Conservation (phyloP, 352 stramenopile species). For the Globisporangium echinulatum region DNA sequence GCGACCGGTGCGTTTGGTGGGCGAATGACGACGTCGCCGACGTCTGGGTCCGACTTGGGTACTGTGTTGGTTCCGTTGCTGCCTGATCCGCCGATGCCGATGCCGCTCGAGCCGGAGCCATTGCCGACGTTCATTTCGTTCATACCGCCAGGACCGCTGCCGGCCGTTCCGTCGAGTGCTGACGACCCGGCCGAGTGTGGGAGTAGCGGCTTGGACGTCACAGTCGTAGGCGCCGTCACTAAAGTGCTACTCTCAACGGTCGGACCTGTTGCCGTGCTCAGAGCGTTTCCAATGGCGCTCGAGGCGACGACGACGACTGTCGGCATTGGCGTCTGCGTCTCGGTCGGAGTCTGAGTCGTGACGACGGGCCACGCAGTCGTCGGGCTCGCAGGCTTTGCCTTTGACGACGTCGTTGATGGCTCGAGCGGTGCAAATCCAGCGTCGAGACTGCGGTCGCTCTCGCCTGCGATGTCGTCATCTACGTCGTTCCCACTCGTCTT, state of each 20-base stretch:
- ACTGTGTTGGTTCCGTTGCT: background rate
- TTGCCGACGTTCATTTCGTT: background rate
- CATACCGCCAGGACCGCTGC: background rate
- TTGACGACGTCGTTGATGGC: background rate
- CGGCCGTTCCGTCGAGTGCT: background rate
- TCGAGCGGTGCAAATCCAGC: background rate
- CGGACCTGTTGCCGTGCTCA: background rate
- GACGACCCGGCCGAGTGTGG: background rate
- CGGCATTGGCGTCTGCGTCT: background rate
- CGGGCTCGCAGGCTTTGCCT: background rate
- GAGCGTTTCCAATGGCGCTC: background rate
- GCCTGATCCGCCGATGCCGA: constrained; percentile 5
- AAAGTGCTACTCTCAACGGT: background rate
- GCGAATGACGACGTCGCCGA: constrained; percentile 20
- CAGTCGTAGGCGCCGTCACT: background rate
- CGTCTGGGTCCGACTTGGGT: constrained; percentile 15
- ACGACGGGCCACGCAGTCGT: background rate
- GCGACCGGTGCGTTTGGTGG: constrained; percentile 9
- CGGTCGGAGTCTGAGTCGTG: too few species aligned
- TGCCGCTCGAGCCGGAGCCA: background rate
- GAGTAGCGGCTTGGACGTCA: too few species aligned
- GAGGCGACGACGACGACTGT: background rate
- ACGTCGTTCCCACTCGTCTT: background rate
- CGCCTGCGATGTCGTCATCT: background rate
- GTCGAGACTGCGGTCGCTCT: constrained; percentile 9